Percentiles rank a stretch among this genome's conserved stretches.
Evolutionary conservation across 2,329 filamentous ascomycete species (phyloP).

Genomic region (Pseudogymnoascus sp.): DNA sequence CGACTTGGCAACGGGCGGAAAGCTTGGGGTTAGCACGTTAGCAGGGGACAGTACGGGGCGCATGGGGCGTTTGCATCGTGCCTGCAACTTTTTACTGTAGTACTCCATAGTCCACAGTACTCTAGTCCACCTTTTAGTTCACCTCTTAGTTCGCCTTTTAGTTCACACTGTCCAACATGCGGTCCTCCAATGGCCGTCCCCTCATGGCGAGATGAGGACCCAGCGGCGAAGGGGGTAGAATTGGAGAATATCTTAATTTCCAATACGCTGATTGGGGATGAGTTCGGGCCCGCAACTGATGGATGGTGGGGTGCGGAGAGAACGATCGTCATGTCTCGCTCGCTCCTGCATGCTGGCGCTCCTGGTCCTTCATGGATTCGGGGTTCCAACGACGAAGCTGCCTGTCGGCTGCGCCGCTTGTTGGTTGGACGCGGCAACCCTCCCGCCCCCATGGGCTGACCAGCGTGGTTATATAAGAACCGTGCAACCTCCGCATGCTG

Average conservation of each 20-base stretch:
- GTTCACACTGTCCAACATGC: conserved; percentile 5
- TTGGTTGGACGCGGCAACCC: not conserved
- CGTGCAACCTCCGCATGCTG: not conserved
- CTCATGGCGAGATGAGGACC: conserved; percentile 7
- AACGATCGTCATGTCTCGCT: not conserved
- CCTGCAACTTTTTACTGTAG: not conserved
- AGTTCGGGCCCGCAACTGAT: not conserved
- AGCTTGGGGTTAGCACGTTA: not conserved
- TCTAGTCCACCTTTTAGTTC: not conserved
- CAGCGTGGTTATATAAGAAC: not conserved
- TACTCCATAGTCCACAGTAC: too few relatives aligned
- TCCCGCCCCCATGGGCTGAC: conserved; percentile 2
- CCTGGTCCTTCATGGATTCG: not conserved
- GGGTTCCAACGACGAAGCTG: not conserved
- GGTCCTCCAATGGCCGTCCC: not conserved
- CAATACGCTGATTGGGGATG: not conserved
- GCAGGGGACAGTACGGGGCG: not conserved
- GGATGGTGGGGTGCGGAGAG: conserved; percentile 6
- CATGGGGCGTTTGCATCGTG: not conserved
- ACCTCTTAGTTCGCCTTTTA: too few relatives aligned
- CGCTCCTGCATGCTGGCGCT: not conserved
- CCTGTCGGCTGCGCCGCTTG: not conserved
- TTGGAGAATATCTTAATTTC: conserved; percentile 8
- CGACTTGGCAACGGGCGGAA: not conserved
- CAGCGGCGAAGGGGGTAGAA: conserved; percentile 3